A percentile compares a stretch with the other conserved stretches of the same genome.
These are phyloP conservation scores for Ophiocytium majus DNA, from an alignment of 352 stramenopile genomes.

Conservation along the genomic window DNA sequence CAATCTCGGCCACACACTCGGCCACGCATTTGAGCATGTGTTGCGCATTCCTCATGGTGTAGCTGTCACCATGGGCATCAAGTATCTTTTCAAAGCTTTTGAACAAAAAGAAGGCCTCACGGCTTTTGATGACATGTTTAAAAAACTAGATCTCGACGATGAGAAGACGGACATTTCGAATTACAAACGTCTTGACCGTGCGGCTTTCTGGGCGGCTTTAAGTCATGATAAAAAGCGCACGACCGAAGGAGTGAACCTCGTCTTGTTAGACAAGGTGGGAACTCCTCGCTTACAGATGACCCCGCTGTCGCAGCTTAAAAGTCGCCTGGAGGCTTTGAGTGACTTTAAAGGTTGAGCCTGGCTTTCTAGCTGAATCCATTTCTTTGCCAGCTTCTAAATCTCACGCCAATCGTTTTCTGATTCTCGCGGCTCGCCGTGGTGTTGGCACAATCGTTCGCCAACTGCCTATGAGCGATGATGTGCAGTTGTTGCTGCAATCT, in stretches of 20 bases:
- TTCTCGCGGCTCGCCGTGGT: neutral
- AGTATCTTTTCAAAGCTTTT: neutral
- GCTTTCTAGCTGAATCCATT: neutral
- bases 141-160: neutral
- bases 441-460: neutral
- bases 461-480: no score
- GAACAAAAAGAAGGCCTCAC: neutral
- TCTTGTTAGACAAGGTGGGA: neutral
- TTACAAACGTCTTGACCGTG: neutral
- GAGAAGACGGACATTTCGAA: neutral
- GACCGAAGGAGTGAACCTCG: neutral
- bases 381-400: conserved; percentile 9
- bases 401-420: neutral
- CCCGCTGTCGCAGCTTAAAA: neutral
- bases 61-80: neutral
- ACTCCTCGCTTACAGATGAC: neutral
- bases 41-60: conserved; percentile 49
- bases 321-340: neutral
- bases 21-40: conserved; percentile 91
- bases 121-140: neutral
- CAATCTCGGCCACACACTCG: conserved; percentile 95
- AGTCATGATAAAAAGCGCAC: neutral
- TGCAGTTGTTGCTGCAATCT: no score
- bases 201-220: neutral
- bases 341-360: neutral